Evolutionary conservation across 495 filamentous ascomycete genomes (phyloP).

Genomic region (Staphylotrichum tortipilum): DNA sequence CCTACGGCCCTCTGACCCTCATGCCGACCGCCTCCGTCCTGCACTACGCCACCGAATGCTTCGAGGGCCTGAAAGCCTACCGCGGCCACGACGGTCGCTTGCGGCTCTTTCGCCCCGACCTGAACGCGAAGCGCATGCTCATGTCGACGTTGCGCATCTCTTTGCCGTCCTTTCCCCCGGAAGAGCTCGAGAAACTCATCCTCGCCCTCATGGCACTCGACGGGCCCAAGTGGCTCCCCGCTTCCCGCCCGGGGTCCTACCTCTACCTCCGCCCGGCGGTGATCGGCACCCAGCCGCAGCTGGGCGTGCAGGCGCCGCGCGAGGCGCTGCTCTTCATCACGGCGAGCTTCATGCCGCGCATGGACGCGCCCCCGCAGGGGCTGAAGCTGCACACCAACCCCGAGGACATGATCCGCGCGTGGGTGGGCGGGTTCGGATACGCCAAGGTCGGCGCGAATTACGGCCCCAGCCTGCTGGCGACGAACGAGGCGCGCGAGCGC

Average conservation of each 20-base stretch:
- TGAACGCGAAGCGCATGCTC: constrained; percentile 67
- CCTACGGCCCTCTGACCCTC: constrained; percentile 71
- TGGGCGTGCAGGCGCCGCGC: constrained; percentile 73
- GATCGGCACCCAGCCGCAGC: constrained; percentile 68
- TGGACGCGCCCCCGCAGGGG: constrained; percentile 48
- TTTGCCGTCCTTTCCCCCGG: constrained; percentile 63
- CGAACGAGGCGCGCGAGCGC: constrained; percentile 55
- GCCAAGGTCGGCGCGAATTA: constrained; percentile 93
- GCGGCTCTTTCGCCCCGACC: constrained; percentile 75
- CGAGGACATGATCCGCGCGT: constrained; percentile 75
- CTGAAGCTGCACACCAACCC: constrained; percentile 69
- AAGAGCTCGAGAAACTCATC: constrained; percentile 67
- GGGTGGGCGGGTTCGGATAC: constrained; percentile 86
- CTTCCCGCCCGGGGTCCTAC: constrained; percentile 53
- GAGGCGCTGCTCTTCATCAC: constrained; percentile 83
- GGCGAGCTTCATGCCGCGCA: constrained; percentile 58
- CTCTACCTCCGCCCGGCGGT: constrained; percentile 75
- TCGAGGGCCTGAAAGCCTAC: constrained; percentile 85
- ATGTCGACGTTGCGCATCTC: constrained; percentile 65
- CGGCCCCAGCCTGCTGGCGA: constrained; percentile 68
- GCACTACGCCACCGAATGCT: constrained; percentile 89
- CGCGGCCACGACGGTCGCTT: constrained; percentile 74
- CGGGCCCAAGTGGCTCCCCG: constrained; percentile 72
- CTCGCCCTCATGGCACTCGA: constrained; percentile 59
- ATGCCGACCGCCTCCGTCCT: constrained; percentile 78